Percentiles rank a stretch among this genome's conserved stretches.
Conservation (phyloP, 2,329 filamentous ascomycete genomes). For the Leptographium galeiforme region DNA sequence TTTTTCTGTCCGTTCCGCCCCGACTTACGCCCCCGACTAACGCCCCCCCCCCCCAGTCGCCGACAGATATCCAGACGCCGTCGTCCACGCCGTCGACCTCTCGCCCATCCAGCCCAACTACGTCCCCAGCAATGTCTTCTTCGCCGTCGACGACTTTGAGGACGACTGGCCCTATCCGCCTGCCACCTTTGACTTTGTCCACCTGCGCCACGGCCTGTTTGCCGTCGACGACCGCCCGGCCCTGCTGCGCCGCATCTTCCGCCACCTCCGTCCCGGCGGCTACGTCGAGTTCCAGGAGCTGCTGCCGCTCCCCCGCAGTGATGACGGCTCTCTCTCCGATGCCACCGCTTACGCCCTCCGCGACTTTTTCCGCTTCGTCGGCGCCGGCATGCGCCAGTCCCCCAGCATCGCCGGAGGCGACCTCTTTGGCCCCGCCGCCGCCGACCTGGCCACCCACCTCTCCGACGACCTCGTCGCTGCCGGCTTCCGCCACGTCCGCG, state of each 20-base stretch:
- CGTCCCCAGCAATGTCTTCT: slow-evolving; percentile 36
- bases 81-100: slow-evolving; percentile 34
- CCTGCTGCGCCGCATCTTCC: slow-evolving; percentile 27
- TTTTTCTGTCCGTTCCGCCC: slow-evolving; percentile 4
- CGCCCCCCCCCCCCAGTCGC: slow-evolving; percentile 24
- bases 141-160: slow-evolving; percentile 39
- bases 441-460: slow-evolving; percentile 10
- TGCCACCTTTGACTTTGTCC: slow-evolving; percentile 33
- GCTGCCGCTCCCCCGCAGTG: slow-evolving; percentile 25
- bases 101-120: slow-evolving; percentile 39
- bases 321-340: slow-evolving; percentile 27
- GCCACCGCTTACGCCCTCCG: slow-evolving; percentile 30
- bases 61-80: slow-evolving; percentile 29
- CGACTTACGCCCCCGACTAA: background rate
- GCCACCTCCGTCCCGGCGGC: slow-evolving; percentile 37
- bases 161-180: slow-evolving; percentile 34
- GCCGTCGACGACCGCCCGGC: slow-evolving; percentile 27
- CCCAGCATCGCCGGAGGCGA: slow-evolving; percentile 7
- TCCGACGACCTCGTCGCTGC: slow-evolving; percentile 22
- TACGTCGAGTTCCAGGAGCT: slow-evolving; percentile 38
- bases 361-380: slow-evolving; percentile 29
- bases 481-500: slow-evolving; percentile 27
- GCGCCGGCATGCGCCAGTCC: slow-evolving; percentile 16
- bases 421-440: background rate
- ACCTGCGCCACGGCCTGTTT: slow-evolving; percentile 32